phyloP scores from a whole-genome alignment of 2,329 filamentous ascomycete genomes.

The Talaromyces sp. region DNA sequence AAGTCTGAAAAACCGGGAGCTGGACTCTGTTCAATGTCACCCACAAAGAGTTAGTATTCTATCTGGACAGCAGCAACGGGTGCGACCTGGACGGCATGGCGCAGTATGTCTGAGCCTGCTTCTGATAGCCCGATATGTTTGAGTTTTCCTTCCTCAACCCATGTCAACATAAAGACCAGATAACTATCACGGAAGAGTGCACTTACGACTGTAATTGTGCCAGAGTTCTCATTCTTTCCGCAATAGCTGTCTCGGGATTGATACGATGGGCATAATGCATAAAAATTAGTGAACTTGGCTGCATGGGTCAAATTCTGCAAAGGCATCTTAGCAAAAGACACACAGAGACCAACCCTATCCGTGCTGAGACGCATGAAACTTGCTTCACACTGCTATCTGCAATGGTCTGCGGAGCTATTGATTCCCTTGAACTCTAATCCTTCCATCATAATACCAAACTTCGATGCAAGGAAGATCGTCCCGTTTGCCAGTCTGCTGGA shows the following conservation, averaged over 20 bases:
- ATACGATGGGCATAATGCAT: neutral
- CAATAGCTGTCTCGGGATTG: neutral
- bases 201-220: neutral
- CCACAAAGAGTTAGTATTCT: conserved; percentile 10
- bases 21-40: conserved; percentile 18
- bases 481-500: neutral
- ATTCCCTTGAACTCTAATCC: conserved; percentile 22
- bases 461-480: conserved; percentile 52
- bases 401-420: conserved; percentile 32
- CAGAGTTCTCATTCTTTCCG: neutral
- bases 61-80: neutral
- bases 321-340: neutral
- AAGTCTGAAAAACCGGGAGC: conserved; percentile 17
- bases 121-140: neutral
- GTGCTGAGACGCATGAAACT: neutral
- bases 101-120: neutral
- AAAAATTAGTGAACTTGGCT: neutral
- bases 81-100: neutral
- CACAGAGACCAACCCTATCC: neutral
- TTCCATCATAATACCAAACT: conserved; percentile 41
- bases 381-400: conserved; percentile 18
- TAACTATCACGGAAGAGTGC: neutral
- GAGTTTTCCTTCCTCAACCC: neutral
- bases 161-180: neutral
- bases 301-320: neutral